A percentile compares a stretch with the other conserved stretches of the same genome.
phyloP scores from a whole-genome alignment of 768 basidiomycete genomes.

The Pleurotus ostreatus region DNA sequence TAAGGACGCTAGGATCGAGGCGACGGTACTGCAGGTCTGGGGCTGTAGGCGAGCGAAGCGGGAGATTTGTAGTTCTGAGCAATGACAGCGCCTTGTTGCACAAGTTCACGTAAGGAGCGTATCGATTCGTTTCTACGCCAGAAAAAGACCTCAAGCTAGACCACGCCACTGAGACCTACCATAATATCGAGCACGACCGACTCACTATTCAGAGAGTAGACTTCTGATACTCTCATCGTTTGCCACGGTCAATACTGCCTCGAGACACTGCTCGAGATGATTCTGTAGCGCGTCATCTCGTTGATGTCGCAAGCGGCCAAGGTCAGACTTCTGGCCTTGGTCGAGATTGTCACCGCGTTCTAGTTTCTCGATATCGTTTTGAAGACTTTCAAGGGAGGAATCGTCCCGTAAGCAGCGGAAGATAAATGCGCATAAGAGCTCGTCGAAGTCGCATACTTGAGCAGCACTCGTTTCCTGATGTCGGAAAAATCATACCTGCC shows the following conservation, averaged over 20 bases:
- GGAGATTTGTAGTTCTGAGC: neutral
- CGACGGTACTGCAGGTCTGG: neutral
- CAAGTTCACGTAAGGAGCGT: neutral
- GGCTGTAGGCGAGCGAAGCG: neutral
- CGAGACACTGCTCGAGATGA: neutral
- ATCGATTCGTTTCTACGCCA: neutral
- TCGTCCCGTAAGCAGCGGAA: neutral
- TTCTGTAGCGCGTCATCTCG: neutral
- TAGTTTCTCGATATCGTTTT: neutral
- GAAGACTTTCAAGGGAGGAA: neutral
- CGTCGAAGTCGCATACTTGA: neutral
- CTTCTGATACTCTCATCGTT: neutral
- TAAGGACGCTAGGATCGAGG: neutral
- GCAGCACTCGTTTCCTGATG: neutral
- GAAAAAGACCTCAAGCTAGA: neutral
- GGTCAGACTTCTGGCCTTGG: neutral
- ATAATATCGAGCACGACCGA: neutral
- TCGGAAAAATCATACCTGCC: too few species aligned
- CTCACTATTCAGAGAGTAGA: neutral
- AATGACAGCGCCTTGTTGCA: neutral
- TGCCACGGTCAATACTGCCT: neutral
- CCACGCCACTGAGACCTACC: neutral
- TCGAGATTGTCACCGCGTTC: neutral
- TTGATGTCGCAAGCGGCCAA: neutral
- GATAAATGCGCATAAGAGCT: neutral